These are phyloP conservation scores for Liriodendron chinense DNA, from an alignment of 164 flowering plant species.

Conservation along the genomic window DNA sequence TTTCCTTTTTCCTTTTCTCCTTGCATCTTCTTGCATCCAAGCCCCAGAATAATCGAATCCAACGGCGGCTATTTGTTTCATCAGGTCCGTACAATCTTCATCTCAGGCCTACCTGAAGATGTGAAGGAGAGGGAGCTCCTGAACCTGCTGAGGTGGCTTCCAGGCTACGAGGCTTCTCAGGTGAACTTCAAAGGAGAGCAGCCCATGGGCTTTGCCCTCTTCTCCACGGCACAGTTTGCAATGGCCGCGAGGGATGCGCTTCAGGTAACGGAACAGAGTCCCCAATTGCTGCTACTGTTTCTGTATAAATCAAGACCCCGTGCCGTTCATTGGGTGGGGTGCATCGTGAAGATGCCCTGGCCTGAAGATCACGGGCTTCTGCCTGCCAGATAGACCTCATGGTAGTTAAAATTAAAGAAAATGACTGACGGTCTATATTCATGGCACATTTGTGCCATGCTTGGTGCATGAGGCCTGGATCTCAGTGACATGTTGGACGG, in stretches of 20 bases:
- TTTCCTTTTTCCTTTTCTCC: not conserved
- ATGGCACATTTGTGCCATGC: too few relatives aligned
- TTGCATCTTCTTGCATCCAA: not conserved
- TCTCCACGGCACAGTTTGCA: slow-evolving; percentile 68
- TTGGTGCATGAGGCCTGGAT: not conserved
- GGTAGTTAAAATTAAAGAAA: too few relatives aligned
- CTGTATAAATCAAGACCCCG: not conserved
- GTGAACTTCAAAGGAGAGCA: slow-evolving; percentile 85
- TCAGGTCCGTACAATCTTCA: slow-evolving; percentile 83
- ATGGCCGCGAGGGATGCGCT: slow-evolving; percentile 85
- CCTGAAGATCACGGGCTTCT: too few relatives aligned
- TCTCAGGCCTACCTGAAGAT: slow-evolving; percentile 85
- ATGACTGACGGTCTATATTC: too few relatives aligned
- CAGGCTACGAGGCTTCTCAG: slow-evolving; percentile 97
- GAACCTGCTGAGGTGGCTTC: slow-evolving; percentile 88
- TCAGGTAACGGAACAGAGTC: slow-evolving; percentile 44
- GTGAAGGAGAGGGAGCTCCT: slow-evolving; percentile 95
- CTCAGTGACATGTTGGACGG: not conserved
- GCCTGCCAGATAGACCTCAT: too few relatives aligned
- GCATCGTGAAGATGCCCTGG: too few relatives aligned
- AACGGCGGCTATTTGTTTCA: not conserved
- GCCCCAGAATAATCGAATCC: not conserved
- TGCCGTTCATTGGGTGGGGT: not conserved
- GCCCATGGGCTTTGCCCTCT: slow-evolving; percentile 96
- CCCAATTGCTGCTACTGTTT: not conserved